Evolutionary conservation across 1,139 yeast genomes (phyloP).

Genomic region (Torulaspora globosa): DNA sequence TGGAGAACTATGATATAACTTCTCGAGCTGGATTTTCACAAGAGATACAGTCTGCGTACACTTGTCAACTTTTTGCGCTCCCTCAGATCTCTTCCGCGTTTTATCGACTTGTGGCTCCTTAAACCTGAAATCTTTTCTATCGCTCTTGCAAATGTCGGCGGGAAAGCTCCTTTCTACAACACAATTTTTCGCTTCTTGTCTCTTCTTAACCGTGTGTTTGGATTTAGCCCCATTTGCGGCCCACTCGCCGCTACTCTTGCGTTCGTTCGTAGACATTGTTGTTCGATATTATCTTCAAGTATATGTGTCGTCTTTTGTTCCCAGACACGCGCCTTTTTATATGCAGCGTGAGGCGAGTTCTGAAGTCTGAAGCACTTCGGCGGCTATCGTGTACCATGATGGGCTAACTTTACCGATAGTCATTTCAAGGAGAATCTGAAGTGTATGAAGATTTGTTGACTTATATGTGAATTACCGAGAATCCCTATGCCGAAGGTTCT

Average conservation of each 20-base stretch:
- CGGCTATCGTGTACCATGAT: constrained; percentile 1
- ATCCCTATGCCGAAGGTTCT: too few relatives aligned
- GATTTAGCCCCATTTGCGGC: neutral
- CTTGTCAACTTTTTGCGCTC: neutral
- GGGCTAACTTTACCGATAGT: too few relatives aligned
- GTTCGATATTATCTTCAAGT: neutral
- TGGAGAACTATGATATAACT: neutral
- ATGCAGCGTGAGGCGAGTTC: too few relatives aligned
- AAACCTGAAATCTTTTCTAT: neutral
- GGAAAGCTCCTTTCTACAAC: neutral
- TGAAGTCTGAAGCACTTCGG: neutral
- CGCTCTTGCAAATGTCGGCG: neutral
- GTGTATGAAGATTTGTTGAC: neutral
- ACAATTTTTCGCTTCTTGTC: neutral
- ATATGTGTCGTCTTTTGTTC: neutral
- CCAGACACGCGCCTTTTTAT: neutral
- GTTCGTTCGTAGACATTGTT: neutral
- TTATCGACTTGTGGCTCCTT: neutral
- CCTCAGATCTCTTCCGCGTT: neutral
- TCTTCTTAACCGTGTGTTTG: neutral
- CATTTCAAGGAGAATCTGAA: neutral
- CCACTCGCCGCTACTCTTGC: neutral
- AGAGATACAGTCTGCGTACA: neutral
- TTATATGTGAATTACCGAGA: too few relatives aligned
- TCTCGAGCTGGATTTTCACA: neutral